Evolutionary conservation across 345 rosid genomes (phyloP).

Genomic region (Citropsis articulata): DNA sequence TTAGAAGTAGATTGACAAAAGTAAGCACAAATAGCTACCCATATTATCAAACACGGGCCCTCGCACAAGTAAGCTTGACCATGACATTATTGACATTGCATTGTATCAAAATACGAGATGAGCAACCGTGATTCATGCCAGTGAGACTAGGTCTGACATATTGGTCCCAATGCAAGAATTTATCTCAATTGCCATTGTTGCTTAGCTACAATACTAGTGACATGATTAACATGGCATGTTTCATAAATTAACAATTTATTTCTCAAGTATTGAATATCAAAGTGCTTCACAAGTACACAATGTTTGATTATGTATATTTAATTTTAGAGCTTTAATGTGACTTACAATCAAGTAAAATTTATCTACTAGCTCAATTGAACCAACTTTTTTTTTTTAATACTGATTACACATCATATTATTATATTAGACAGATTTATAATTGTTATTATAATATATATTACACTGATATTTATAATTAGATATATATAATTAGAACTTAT

Average conservation of each 20-base stretch:
- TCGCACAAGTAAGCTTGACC: too few relatives aligned
- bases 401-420: too few relatives aligned
- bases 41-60: too few relatives aligned
- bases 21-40: background rate
- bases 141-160: background rate
- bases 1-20: background rate
- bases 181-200: background rate
- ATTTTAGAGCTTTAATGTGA: background rate
- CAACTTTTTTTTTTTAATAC: too few relatives aligned
- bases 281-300: background rate
- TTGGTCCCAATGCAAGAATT: background rate
- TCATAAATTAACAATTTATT: background rate
- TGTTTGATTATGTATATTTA: background rate
- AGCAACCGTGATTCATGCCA: background rate
- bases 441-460: too few relatives aligned
- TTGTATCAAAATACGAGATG: background rate
- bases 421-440: too few relatives aligned
- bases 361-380: too few relatives aligned
- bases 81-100: background rate
- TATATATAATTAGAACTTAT: too few relatives aligned
- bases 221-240: background rate
- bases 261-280: background rate
- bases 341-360: too few relatives aligned
- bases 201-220: background rate
- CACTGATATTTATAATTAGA: too few relatives aligned